Base-by-base conservation (phyloP, 2,329 filamentous ascomycete species). In the Nannizziopsis barbatae region DNA sequence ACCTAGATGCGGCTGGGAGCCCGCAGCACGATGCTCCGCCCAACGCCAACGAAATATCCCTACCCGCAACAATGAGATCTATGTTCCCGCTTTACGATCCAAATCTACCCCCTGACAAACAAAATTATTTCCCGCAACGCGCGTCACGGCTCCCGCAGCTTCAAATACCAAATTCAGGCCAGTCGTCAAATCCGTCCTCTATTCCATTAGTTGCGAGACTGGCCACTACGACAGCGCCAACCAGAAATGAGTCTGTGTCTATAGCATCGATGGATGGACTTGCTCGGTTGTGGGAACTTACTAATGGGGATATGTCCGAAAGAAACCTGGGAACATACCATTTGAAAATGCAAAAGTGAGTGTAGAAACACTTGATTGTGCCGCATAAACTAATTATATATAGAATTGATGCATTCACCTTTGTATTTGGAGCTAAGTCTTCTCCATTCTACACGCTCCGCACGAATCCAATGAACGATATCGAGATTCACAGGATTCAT, bases 31-130 rank as follows among this genome's bases (percentile, higher is more conserved):
- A 42, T 10, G 10, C 15, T 27, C 11, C 38, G 30, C 15, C 11
- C 10, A 17, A 11, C 30, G n/a, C n/a, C n/a, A 17, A 4, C 11
- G 30, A 45, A 33, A 37, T 18, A 12, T 42, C 37, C 11, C 8
- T 17, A 9, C 18, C 27, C 17, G 7, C 61, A 2, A 65, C 66
- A 9, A 70, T 72, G 53, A 64, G 57, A 49, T 71, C 70, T 3
- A 71, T 71, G 53, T 71, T 72, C 50, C 70, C 70, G 6, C 65
- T 58, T 8, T 70, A 70, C 50, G 60, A 72, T 50, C 64, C 65
- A 1, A 60, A 63, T 11, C 18, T 66, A 1, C 59, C 65, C 12
- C 55, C 66, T 32, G 58, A 50, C 27, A 60, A 65, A 48, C 68
- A 71, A 50, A 54, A 58, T 7, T 67, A 68, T 51, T 63, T 60